A percentile compares a stretch with the other conserved stretches of the same genome.
Conservation (phyloP, 2,329 filamentous ascomycete species). For the Coniochaeta prunicola region DNA sequence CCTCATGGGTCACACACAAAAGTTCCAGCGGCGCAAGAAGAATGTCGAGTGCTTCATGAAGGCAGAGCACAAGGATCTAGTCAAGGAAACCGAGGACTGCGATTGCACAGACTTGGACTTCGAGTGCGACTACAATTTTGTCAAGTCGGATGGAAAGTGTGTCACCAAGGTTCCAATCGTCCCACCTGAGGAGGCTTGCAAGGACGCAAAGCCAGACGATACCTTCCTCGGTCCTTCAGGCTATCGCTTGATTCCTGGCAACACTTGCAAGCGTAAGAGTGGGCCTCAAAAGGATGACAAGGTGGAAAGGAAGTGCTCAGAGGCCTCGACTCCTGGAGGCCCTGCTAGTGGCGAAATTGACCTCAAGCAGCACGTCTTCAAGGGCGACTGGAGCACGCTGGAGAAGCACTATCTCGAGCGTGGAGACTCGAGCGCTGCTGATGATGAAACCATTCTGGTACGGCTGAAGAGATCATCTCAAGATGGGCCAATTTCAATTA, state of each 20-base stretch:
- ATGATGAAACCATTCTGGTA: conserved; percentile 66
- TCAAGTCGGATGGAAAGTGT: conserved; percentile 61
- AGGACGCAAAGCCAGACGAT: conserved; percentile 53
- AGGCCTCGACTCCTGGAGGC: conserved; percentile 40
- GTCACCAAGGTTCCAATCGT: conserved; percentile 53
- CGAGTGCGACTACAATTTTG: conserved; percentile 94
- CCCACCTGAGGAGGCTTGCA: conserved; percentile 67
- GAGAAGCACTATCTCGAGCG: conserved; percentile 74
- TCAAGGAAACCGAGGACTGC: conserved; percentile 65
- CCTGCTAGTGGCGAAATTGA: conserved; percentile 61
- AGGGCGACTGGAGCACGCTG: conserved; percentile 42
- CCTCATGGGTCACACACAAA: conserved; percentile 93
- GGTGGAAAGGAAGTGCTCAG: conserved; percentile 71
- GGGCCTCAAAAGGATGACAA: conserved; percentile 62
- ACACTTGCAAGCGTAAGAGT: conserved; percentile 56
- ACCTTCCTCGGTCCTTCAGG: conserved; percentile 82
- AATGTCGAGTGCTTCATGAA: conserved; percentile 85
- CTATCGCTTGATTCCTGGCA: conserved; percentile 84
- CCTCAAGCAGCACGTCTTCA: conserved; percentile 54
- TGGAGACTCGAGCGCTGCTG: conserved; percentile 51
- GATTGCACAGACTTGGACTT: conserved; percentile 80
- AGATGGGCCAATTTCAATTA: conserved; percentile 59
- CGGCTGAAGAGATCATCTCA: conserved; percentile 25
- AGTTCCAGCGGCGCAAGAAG: conserved; percentile 77
- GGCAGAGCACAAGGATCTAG: conserved; percentile 73